These are phyloP conservation scores for Dissophora globulifera DNA, from an alignment of 192 early-diverging fungal species.

Conservation along the genomic window DNA sequence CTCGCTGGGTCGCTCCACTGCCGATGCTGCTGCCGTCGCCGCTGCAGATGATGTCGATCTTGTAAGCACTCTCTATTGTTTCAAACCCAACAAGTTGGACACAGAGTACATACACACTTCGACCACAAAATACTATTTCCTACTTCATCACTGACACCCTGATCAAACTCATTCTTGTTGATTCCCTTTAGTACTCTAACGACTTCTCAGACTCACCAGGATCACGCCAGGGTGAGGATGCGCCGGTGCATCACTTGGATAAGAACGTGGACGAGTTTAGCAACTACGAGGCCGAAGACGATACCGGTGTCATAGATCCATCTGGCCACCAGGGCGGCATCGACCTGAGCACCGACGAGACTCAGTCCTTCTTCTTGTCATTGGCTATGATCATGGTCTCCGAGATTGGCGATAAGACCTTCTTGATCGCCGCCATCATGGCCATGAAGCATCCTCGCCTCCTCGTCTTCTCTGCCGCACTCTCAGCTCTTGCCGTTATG, in stretches of 20 bases:
- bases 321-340: conserved; percentile 8
- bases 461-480: conserved; percentile 91
- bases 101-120: no score
- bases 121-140: no score
- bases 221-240: not conserved
- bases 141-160: no score
- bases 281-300: conserved; percentile 17
- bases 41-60: conserved; percentile 6
- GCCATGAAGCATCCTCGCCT: conserved; percentile 96
- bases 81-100: not conserved
- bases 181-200: conserved; percentile 7
- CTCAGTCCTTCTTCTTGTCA: conserved; percentile 65
- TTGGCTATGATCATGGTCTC: conserved; percentile 94
- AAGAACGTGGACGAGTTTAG: conserved; percentile 35
- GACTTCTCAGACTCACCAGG: conserved; percentile 31
- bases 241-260: not conserved
- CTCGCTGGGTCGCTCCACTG: conserved; percentile 2
- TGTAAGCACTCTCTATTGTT: conserved; percentile 11
- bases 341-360: conserved; percentile 46
- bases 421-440: conserved; percentile 97
- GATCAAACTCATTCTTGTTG: not conserved
- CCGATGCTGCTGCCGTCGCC: not conserved
- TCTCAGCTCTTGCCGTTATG: conserved; percentile 91
- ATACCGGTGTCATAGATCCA: not conserved
- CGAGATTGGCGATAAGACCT: conserved; percentile 99